phyloP scores from a whole-genome alignment of 331 rosid species.

The Saraca asoca region DNA sequence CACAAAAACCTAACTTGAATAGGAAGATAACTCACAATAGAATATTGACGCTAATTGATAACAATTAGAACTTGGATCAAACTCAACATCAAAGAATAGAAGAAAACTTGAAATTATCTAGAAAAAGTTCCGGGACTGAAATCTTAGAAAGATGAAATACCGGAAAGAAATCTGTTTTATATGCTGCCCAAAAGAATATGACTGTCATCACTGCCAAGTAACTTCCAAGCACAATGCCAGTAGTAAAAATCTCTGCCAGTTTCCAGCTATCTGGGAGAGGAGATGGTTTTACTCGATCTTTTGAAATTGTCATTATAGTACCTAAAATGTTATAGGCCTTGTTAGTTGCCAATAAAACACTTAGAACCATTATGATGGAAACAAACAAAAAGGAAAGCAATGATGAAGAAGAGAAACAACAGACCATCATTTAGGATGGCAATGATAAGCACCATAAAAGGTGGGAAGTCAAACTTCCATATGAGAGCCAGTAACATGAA shows the following conservation, averaged over 20 bases:
- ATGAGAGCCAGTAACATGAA: slow-evolving; percentile 96
- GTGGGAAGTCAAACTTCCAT: slow-evolving; percentile 97
- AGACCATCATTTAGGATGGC: slow-evolving; percentile 98
- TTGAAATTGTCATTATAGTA: slow-evolving; percentile 97
- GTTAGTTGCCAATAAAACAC: slow-evolving; percentile 23
- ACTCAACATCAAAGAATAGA: neutral
- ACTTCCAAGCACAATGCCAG: slow-evolving; percentile 87
- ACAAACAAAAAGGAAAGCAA: slow-evolving; percentile 1
- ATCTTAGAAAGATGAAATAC: slow-evolving; percentile 43
- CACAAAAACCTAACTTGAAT: too few species aligned
- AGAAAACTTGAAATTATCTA: neutral
- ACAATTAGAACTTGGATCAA: too few species aligned
- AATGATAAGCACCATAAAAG: slow-evolving; percentile 96
- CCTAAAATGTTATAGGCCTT: slow-evolving; percentile 48
- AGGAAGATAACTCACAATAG: too few species aligned
- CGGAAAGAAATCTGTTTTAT: slow-evolving; percentile 92
- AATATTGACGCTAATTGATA: too few species aligned
- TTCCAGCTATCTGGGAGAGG: slow-evolving; percentile 99
- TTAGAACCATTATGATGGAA: slow-evolving; percentile 7
- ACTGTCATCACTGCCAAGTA: slow-evolving; percentile 99
- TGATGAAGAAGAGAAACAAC: slow-evolving; percentile 44
- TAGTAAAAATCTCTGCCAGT: slow-evolving; percentile 89
- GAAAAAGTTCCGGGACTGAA: neutral
- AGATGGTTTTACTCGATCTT: slow-evolving; percentile 97
- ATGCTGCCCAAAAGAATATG: slow-evolving; percentile 96